These are phyloP conservation scores for Ustilago esculenta DNA, from an alignment of 1,284 basidiomycete species.

Conservation along the genomic window DNA sequence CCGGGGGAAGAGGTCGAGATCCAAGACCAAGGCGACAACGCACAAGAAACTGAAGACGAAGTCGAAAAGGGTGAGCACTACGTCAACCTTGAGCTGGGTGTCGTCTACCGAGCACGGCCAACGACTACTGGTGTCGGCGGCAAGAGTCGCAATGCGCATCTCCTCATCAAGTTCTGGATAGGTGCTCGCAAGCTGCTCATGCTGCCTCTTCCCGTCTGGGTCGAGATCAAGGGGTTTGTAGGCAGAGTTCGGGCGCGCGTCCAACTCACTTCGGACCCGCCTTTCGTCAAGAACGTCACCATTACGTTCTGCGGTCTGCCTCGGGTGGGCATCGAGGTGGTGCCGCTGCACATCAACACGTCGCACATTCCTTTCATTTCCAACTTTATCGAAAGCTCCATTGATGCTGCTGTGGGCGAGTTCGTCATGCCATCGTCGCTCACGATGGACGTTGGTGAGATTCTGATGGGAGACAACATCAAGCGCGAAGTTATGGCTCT, in stretches of 20 bases:
- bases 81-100: conserved; percentile 49
- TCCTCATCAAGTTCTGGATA: conserved; percentile 51
- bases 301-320: conserved; percentile 52
- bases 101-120: conserved; percentile 46
- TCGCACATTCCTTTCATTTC: conserved; percentile 46
- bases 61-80: conserved; percentile 27
- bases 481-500: conserved; percentile 53
- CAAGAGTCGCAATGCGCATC: conserved; percentile 43
- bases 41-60: conserved; percentile 6
- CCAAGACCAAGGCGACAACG: neutral
- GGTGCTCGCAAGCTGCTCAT: conserved; percentile 38
- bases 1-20: neutral
- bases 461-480: conserved; percentile 54
- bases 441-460: conserved; percentile 53
- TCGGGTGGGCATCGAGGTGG: conserved; percentile 44
- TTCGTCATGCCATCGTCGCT: conserved; percentile 52
- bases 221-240: conserved; percentile 54
- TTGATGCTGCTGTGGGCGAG: conserved; percentile 51
- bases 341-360: conserved; percentile 48
- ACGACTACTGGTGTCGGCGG: conserved; percentile 23
- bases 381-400: conserved; percentile 52
- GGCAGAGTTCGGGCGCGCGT: conserved; percentile 38
- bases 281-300: conserved; percentile 52
- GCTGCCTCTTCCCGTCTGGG: conserved; percentile 52
- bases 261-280: conserved; percentile 50